phyloP scores from a whole-genome alignment of 2,329 filamentous ascomycete genomes.

The Aspergillus pseudoglaucus region DNA sequence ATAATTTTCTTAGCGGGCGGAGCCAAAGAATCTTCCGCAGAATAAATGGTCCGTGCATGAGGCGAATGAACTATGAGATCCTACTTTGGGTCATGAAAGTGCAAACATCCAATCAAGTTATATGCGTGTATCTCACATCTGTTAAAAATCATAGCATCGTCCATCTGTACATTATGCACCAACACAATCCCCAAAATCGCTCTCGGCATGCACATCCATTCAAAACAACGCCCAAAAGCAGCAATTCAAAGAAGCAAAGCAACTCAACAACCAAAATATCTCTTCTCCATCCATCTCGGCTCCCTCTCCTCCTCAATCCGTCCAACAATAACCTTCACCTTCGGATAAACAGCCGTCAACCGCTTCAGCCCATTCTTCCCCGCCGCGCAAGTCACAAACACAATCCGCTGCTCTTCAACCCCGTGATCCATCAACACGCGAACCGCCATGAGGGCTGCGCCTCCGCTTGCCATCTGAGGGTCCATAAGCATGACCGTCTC shows the following conservation, averaged over 20 bases:
- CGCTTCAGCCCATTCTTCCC: slow-evolving; percentile 78
- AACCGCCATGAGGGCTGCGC: slow-evolving; percentile 83
- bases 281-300: slow-evolving; percentile 80
- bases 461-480: slow-evolving; percentile 90
- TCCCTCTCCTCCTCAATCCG: slow-evolving; percentile 75
- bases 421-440: slow-evolving; percentile 94
- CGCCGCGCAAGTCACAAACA: slow-evolving; percentile 88
- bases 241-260: neutral
- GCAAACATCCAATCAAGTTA: neutral
- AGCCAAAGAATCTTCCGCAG: slow-evolving; percentile 16
- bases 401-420: slow-evolving; percentile 73
- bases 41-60: slow-evolving; percentile 21
- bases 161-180: too few species aligned
- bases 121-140: neutral
- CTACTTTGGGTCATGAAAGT: neutral
- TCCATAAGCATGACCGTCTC: slow-evolving; percentile 81
- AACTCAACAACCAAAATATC: slow-evolving; percentile 75
- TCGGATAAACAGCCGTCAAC: slow-evolving; percentile 80
- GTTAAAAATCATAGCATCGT: neutral
- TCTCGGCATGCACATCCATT: too few species aligned
- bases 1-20: slow-evolving; percentile 14
- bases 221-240: too few species aligned
- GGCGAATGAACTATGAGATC: neutral
- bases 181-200: too few species aligned
- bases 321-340: slow-evolving; percentile 78